Percentiles rank a stretch among this genome's conserved stretches.
phyloP scores from a whole-genome alignment of 345 rosid genomes.

The Odontarrhena argentea region DNA sequence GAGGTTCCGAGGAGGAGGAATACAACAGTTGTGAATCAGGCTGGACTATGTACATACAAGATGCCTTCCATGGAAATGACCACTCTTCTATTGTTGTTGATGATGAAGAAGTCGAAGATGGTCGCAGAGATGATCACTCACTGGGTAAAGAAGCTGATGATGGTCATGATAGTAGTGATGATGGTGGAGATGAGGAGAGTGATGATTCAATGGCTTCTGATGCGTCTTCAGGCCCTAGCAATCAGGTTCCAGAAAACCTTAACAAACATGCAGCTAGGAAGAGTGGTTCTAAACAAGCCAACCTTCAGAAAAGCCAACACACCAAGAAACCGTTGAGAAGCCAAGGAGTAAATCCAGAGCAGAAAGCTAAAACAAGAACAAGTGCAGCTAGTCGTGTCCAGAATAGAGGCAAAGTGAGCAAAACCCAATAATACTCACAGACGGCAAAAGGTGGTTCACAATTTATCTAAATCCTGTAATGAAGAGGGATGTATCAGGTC shows the following conservation, averaged over 20 bases:
- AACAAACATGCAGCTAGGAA: slow-evolving; percentile 42
- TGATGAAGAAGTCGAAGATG: slow-evolving; percentile 26
- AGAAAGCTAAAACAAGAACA: slow-evolving; percentile 43
- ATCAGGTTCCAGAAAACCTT: slow-evolving; percentile 40
- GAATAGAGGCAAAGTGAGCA: slow-evolving; percentile 50
- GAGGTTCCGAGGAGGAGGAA: slow-evolving; percentile 43
- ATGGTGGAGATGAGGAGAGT: slow-evolving; percentile 43
- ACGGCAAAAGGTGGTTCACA: slow-evolving; percentile 16
- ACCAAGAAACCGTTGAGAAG: slow-evolving; percentile 31
- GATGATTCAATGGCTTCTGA: slow-evolving; percentile 81
- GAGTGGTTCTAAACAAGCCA: slow-evolving; percentile 39
- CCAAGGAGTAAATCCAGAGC: slow-evolving; percentile 41
- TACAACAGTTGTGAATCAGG: slow-evolving; percentile 59
- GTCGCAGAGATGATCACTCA: slow-evolving; percentile 23
- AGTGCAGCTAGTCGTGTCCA: slow-evolving; percentile 52
- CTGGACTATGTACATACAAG: slow-evolving; percentile 68
- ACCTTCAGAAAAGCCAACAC: slow-evolving; percentile 40
- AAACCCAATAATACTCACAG: slow-evolving; percentile 35
- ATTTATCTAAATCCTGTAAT: slow-evolving; percentile 26
- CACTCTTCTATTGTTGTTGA: slow-evolving; percentile 30
- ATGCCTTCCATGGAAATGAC: slow-evolving; percentile 42
- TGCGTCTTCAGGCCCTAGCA: slow-evolving; percentile 72
- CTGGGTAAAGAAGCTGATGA: slow-evolving; percentile 24
- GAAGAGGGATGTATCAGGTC: slow-evolving; percentile 23
- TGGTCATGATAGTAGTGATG: slow-evolving; percentile 26